Base-by-base conservation (phyloP, 2,329 filamentous ascomycete species). In the Arachnomyces sp. region DNA sequence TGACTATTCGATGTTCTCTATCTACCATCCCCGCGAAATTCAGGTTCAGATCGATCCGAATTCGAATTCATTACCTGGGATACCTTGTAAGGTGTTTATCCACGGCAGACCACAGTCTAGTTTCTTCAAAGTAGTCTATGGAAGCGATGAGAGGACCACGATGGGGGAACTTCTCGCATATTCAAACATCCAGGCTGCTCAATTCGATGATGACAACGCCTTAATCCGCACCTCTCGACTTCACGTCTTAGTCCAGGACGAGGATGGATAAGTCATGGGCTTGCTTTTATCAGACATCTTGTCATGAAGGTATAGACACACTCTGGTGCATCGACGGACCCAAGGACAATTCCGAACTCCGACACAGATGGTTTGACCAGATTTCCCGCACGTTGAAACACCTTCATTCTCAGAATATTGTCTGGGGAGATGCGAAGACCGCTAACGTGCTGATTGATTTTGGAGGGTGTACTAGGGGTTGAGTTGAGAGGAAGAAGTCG, bases 161-260 rank as follows among this genome's bases (percentile, higher is more conserved):
- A 31, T 14, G 11, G 38, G 40, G 36, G 43, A 46, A 32, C 37
- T 48, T 40, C 31, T 39, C 34, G 44, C 44, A 28, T 46, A 48
- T 41, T 21, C 32, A 13, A 42, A 37, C 7, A 42, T 46, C 5
- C 40, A 18, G 15, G 33, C 42, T 14, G 39, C 35, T 14, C n/a
- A n/a, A n/a, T n/a, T n/a, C n/a, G n/a, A n/a, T n/a, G n/a, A n/a
- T n/a, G n/a, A n/a, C n/a, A n/a, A n/a, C n/a, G 13, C 36, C 31
- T 11, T 14, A 11, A 29, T 42, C 29, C 31, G 40, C 21, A 39
- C 28, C 28, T 42, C 34, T 15, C 33, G 36, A 32, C 34, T 42
- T 18, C 28, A 30, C 8, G 33, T 15, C 17, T 35, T 35, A 18
- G 33, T 18, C n/a, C 4, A 7, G 33, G 33, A 35, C n/a, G 33